Base-by-base conservation (phyloP, 2,329 filamentous ascomycete species). In the Fusarium transvaalense region DNA sequence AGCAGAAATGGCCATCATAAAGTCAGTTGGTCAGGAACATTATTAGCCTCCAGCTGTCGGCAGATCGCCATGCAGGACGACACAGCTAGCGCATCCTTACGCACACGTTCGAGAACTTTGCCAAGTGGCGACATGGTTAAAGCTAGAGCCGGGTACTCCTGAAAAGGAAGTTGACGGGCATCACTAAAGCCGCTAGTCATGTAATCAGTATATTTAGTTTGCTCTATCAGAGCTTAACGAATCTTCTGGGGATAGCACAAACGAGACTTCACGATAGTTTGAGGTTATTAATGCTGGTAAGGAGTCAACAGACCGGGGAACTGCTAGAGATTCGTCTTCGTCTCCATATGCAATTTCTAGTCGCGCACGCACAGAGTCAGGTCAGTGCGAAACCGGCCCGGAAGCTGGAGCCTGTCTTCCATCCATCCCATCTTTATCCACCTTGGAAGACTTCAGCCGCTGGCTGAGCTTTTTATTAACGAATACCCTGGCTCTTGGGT, bases 131-230 rank as follows among this genome's bases (percentile, higher is more conserved):
- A 58, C 61, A 60, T 41, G 61, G 61, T 64, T 64, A 34, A 65
- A 47, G 39, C 46, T 38, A 63, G 34, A 57, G 19, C 41, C 61
- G 61, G 61, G 61, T 53, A 64, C 64, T 38, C 61, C 61, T 64
- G 61, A 64, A 54, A 31, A 65, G 61, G 61, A 64, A 64, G 61
- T 64, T 64, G 46, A 53, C 61, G 61, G 46, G 47, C 61, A 64
- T 64, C 32, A 50, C 54, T 15, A 51, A 23, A 65, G 61, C 53
- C 61, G 54, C 61, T 64, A 64, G 60, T 60, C 53, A 64, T 59
- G 52, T 59, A 64, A 60, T 54, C 54, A 34, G 32, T 65, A 34
- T 53, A 47, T 39, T 48, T 64, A 60, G 61, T 54, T 48, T 64
- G 41, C 31, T 47, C 31, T 32, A 35, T 31, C 31, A 53, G 46